Evolutionary conservation across 2,329 filamentous ascomycete genomes (phyloP).

Genomic region (Teratosphaeria pseudoeucalypti): DNA sequence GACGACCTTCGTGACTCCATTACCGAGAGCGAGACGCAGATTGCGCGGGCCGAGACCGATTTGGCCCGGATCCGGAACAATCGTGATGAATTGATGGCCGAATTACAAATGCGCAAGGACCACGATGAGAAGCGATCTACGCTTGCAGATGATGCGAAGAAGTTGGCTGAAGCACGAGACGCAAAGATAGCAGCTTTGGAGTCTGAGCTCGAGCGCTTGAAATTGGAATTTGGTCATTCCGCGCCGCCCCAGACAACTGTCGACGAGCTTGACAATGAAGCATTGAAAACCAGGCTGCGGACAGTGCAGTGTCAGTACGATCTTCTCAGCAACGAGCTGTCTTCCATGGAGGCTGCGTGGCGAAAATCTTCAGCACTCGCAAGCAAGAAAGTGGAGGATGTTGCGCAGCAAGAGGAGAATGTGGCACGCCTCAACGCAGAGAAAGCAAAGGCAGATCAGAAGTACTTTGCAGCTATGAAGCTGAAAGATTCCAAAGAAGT

Average conservation of each 20-base stretch:
- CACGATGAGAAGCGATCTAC: slow-evolving; percentile 65
- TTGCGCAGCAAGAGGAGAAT: slow-evolving; percentile 65
- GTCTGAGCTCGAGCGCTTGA: slow-evolving; percentile 65
- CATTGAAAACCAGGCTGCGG: slow-evolving; percentile 62
- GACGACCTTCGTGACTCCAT: slow-evolving; percentile 64
- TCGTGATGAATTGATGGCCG: slow-evolving; percentile 76
- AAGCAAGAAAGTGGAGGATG: slow-evolving; percentile 76
- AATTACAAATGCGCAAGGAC: slow-evolving; percentile 68
- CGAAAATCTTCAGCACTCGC: slow-evolving; percentile 79
- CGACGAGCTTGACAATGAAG: slow-evolving; percentile 50
- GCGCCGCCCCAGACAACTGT: slow-evolving; percentile 28
- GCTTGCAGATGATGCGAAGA: slow-evolving; percentile 63
- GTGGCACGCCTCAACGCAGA: slow-evolving; percentile 65
- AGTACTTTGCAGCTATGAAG: slow-evolving; percentile 94
- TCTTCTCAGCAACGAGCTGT: slow-evolving; percentile 76
- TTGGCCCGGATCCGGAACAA: slow-evolving; percentile 73
- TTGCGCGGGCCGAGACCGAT: slow-evolving; percentile 73
- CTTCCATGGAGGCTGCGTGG: slow-evolving; percentile 82
- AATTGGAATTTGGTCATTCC: slow-evolving; percentile 43
- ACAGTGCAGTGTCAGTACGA: slow-evolving; percentile 71
- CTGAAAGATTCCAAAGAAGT: slow-evolving; percentile 75
- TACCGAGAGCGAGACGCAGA: slow-evolving; percentile 69
- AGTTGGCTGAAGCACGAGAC: slow-evolving; percentile 68
- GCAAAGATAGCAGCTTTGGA: slow-evolving; percentile 74
- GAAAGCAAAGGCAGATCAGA: slow-evolving; percentile 94